Conservation (phyloP, 1,139 yeast species). For the Candida mesenterica region DNA sequence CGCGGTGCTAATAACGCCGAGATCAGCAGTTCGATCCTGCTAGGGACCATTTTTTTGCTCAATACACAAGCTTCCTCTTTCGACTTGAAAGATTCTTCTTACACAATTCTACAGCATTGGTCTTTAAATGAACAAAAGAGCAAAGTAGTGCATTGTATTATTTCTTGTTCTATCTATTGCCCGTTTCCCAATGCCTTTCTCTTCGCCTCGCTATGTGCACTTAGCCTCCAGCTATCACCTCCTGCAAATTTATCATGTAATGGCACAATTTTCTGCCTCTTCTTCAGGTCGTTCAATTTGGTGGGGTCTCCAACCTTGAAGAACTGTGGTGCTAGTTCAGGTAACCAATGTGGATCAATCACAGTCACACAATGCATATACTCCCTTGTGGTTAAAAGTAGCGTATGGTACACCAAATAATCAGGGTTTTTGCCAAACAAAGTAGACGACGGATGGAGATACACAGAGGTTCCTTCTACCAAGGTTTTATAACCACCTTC, state of each 20-base stretch:
- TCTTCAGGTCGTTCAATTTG: constrained; percentile 32
- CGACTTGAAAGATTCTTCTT: too few relatives aligned
- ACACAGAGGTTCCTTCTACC: constrained; percentile 73
- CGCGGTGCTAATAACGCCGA: constrained; percentile 44
- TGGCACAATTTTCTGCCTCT: constrained; percentile 44
- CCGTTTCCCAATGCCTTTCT: constrained; percentile 26
- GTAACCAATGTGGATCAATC: constrained; percentile 83
- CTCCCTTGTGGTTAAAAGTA: constrained; percentile 79
- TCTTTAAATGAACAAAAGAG: too few relatives aligned
- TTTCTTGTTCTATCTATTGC: not conserved
- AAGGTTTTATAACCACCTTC: constrained; percentile 76
- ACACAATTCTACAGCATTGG: too few relatives aligned
- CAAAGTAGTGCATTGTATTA: too few relatives aligned
- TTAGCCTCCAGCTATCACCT: constrained; percentile 45
- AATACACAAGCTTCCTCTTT: too few relatives aligned
- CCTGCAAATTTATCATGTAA: constrained; percentile 55
- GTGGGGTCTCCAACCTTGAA: constrained; percentile 60
- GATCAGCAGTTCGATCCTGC: constrained; percentile 38
- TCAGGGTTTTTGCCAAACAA: constrained; percentile 72
- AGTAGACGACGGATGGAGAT: constrained; percentile 86
- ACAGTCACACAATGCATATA: constrained; percentile 87
- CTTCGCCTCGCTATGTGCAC: constrained; percentile 35
- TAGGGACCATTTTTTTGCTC: constrained; percentile 25
- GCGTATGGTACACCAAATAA: constrained; percentile 80
- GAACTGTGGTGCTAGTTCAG: constrained; percentile 83